A percentile compares a stretch with the other conserved stretches of the same genome.
Conservation (phyloP, 1,284 basidiomycete genomes). For the Ceratobasidium sp. region DNA sequence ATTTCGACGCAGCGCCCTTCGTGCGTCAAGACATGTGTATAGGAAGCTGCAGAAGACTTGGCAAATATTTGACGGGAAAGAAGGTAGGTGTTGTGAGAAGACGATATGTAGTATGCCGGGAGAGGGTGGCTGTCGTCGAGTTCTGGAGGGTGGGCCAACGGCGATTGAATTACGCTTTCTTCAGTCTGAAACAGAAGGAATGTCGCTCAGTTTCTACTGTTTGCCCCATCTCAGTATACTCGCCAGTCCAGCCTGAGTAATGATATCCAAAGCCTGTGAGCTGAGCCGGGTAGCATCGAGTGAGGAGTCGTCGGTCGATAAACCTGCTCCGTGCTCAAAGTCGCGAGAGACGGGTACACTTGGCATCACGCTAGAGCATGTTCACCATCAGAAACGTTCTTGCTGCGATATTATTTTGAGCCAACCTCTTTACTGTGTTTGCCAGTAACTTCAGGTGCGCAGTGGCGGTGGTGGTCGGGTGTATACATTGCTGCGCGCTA, state of each 20-base stretch:
- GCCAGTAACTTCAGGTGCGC: background rate
- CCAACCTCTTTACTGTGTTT: slow-evolving; percentile 9
- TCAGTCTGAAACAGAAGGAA: slow-evolving; percentile 14
- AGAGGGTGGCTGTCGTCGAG: slow-evolving; percentile 26
- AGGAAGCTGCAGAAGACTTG: slow-evolving; percentile 15
- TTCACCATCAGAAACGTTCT: background rate
- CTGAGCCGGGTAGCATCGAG: slow-evolving; percentile 24
- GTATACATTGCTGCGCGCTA: slow-evolving; percentile 32
- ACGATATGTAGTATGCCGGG: slow-evolving; percentile 37
- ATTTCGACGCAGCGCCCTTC: slow-evolving; percentile 31
- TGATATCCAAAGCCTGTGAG: slow-evolving; percentile 16
- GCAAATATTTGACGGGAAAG: slow-evolving; percentile 30
- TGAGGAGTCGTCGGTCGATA: slow-evolving; percentile 33
- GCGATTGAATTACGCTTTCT: slow-evolving; percentile 6
- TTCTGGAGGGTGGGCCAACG: slow-evolving; percentile 5
- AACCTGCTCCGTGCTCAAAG: slow-evolving; percentile 27
- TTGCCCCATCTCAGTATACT: background rate
- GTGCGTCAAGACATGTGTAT: slow-evolving; percentile 15
- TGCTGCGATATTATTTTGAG: background rate
- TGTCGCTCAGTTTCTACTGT: background rate
- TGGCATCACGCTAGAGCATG: slow-evolving; percentile 1
- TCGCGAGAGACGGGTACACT: slow-evolving; percentile 31
- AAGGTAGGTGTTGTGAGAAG: slow-evolving; percentile 38
- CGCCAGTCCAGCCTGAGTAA: slow-evolving; percentile 29
- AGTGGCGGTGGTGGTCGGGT: slow-evolving; percentile 13